Base-by-base conservation (phyloP, 2,329 filamentous ascomycete species). In the Aspergillus sp. region DNA sequence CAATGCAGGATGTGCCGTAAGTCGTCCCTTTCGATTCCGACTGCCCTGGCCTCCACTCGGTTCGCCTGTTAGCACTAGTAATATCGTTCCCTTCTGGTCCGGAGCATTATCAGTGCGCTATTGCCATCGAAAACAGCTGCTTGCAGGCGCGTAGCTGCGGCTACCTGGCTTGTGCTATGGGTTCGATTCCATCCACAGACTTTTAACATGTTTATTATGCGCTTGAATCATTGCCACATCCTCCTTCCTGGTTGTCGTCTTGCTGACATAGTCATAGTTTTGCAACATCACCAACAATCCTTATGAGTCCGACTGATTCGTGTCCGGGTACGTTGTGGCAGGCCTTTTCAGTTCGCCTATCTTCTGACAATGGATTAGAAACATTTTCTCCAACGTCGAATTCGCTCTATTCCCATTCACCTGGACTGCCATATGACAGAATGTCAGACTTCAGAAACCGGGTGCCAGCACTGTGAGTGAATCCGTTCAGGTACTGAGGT, bases 1-100 rank as follows among this genome's bases (percentile, higher is more conserved):
- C 59, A 45, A 56, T 63, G 55, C 60, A 66, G 47, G 69, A 74
- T 55, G 57, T 64, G 57, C 64, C 63, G 71, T 75, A 70, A 67
- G 71, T 74, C 51, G 40, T 51, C 53, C 33, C 60, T 67, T 67
- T 54, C 33, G 52, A 57, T 60, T 44, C 36, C 35, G 50, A 51
- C 51, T 52, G 40, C 40, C 40, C 44, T 55, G 43, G 42, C 47
- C 49, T 55, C 49, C 48, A 52, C 47, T 50, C 42, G 37, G 37
- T 37, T 41, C 45, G 40, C 47, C 49, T 47, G 49, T 42, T 45
- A 40, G 40, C 41, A 52, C 49, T 57, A 48, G 50, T 51, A 43
- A 42, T 41, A 47, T 42, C 41, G 37, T 45, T 44, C 44, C 44
- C 43, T 47, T 49, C 47, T 46, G 40, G 44, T 47, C 48, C 44